A percentile compares a stretch with the other conserved stretches of the same genome.
Evolutionary conservation across 805 yeast genomes (phyloP).

Genomic region (Candida vaughaniae): DNA sequence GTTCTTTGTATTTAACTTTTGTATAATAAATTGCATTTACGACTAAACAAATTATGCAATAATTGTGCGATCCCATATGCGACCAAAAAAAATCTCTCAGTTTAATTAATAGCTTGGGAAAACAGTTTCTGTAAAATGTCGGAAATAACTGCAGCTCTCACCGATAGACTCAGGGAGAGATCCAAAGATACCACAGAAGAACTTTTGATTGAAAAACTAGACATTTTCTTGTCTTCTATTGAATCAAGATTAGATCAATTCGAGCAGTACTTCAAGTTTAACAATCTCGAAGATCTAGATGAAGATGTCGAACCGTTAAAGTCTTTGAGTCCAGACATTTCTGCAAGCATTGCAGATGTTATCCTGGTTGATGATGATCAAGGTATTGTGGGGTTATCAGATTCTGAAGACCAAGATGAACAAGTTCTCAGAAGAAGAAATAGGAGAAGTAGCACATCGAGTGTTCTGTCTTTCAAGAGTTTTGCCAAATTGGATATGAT

Average conservation of each 20-base stretch:
- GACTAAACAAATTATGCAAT: too few species aligned
- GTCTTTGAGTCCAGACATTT: not conserved
- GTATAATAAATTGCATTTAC: too few species aligned
- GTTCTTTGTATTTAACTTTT: too few species aligned
- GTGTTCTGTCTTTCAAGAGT: slow-evolving; percentile 26
- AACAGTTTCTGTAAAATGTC: too few species aligned
- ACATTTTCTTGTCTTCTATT: slow-evolving; percentile 41
- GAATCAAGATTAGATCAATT: slow-evolving; percentile 40
- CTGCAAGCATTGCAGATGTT: not conserved
- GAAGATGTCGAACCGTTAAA: slow-evolving; percentile 7
- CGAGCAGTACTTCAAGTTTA: slow-evolving; percentile 36
- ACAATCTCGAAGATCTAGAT: slow-evolving; percentile 16
- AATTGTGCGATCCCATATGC: too few species aligned
- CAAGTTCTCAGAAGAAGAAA: slow-evolving; percentile 1
- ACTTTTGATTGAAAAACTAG: slow-evolving; percentile 39
- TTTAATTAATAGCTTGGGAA: too few species aligned
- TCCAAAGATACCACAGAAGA: slow-evolving; percentile 31
- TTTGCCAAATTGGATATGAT: slow-evolving; percentile 35
- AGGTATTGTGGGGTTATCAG: not conserved
- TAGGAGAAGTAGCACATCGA: slow-evolving; percentile 29
- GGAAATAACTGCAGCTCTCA: slow-evolving; percentile 14
- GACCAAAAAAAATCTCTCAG: too few species aligned
- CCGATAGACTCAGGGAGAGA: slow-evolving; percentile 9
- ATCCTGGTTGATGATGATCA: not conserved
- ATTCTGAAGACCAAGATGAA: slow-evolving; percentile 3